Evolutionary conservation across 768 basidiomycete genomes (phyloP).

Genomic region (Suillus plorans): DNA sequence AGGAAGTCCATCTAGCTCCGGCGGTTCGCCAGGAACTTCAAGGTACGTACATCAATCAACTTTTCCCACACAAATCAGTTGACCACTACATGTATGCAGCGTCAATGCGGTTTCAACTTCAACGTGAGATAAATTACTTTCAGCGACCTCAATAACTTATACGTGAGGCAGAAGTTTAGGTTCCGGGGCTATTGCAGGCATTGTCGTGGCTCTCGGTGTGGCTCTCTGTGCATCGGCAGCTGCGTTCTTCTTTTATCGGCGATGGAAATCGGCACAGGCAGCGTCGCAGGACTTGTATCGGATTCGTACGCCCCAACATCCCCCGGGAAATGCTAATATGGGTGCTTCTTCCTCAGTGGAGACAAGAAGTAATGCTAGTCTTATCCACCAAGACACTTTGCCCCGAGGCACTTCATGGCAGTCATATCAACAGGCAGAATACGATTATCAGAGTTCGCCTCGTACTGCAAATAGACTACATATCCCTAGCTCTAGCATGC

Average conservation of each 20-base stretch:
- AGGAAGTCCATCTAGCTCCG: background rate
- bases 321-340: background rate
- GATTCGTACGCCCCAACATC: slow-evolving; percentile 10
- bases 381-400: slow-evolving; percentile 11
- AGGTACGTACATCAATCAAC: background rate
- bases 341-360: slow-evolving; percentile 24
- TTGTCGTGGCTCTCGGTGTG: slow-evolving; percentile 14
- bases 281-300: slow-evolving; percentile 16
- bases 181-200: slow-evolving; percentile 24
- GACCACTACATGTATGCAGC: background rate
- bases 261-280: slow-evolving; percentile 26
- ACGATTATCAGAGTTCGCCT: background rate
- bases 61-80: background rate
- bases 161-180: slow-evolving; percentile 13
- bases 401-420: slow-evolving; percentile 5
- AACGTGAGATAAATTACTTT: slow-evolving; percentile 12
- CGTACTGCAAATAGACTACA: background rate
- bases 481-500: slow-evolving; percentile 2
- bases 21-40: slow-evolving; percentile 7
- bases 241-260: slow-evolving; percentile 27
- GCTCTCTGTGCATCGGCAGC: slow-evolving; percentile 15
- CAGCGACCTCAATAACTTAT: background rate
- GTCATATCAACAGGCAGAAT: slow-evolving; percentile 11
- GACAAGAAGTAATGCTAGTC: slow-evolving; percentile 14
- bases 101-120: slow-evolving; percentile 4